Evolutionary conservation across 192 early-diverging fungal genomes (phyloP), one percentile per base, ranked within the genome.

Genomic region (Coemansia sp.): DNA sequence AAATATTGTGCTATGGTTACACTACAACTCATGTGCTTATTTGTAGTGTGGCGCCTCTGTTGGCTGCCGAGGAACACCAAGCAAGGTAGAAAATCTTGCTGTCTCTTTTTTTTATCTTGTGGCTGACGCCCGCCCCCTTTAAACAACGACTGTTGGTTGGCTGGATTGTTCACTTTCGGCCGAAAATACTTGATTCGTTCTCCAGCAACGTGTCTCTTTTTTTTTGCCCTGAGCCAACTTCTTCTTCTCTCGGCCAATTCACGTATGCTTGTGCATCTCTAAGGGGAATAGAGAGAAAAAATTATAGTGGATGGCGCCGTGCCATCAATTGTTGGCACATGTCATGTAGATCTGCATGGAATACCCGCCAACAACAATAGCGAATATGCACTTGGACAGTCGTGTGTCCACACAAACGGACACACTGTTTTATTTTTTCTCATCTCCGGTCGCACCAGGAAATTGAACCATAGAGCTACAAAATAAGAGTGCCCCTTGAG

Each of bases 291-390:
- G 54, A 27, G 27, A 27, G 27, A 27, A 55, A 31, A 55, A 31
- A 55, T 33, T 10, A 15, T 31, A 55, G 54, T 55, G 57, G 29
- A 33, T 60, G 57, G 31, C 57, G 57, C 57, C 57, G 57, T 60
- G 57, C 57, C 57, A 60, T 31, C 31, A 60, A 60, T 60, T n/a
- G 22, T 60, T 5, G 57, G 57, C 57, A 60, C 57, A 60, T 60
- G 57, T 60, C 57, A 34, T 33, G 57, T 33, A 60, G 57, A 60
- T 60, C 57, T 51, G 49, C 49, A 51, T 10, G 49, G 49, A 51
- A 51, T 51, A 51, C 49, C 49, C 49, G 24, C 49, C n/a, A 51
- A 20, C 49, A 51, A 51, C 49, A 51, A 51, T 51, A 20, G 24
- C 49, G 20, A 51, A 51, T 51, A 51, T 51, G 49, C 57, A 60